Percentiles rank a stretch among this genome's conserved stretches.
Evolutionary conservation across 495 filamentous ascomycete genomes (phyloP).

Genomic region (Tuber calosporum): DNA sequence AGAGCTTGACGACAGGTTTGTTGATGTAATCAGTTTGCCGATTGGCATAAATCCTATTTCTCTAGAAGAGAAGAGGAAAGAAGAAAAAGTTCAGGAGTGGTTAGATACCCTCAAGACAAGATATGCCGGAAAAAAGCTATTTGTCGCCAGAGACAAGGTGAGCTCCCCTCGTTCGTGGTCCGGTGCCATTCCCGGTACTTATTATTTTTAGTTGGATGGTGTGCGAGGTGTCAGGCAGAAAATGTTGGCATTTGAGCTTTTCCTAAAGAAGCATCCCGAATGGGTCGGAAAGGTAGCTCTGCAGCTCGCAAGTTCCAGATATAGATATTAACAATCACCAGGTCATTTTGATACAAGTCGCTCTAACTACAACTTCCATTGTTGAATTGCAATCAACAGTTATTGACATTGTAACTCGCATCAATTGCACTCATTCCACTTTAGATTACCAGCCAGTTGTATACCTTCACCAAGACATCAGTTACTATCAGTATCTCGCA

Average conservation of each 20-base stretch:
- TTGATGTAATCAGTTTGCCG: constrained; percentile 67
- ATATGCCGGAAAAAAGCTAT: constrained; percentile 76
- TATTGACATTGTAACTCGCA: constrained; percentile 83
- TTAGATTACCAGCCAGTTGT: constrained; percentile 83
- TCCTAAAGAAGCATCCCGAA: constrained; percentile 84
- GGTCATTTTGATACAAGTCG: constrained; percentile 86
- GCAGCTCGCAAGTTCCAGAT: not conserved
- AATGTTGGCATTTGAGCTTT: constrained; percentile 83
- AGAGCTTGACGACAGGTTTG: constrained; percentile 85
- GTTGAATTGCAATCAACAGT: constrained; percentile 77
- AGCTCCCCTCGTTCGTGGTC: not conserved
- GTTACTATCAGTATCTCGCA: constrained; percentile 81
- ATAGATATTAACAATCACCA: constrained; percentile 31
- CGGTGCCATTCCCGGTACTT: constrained; percentile 8
- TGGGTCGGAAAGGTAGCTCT: constrained; percentile 65
- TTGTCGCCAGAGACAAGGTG: constrained; percentile 79
- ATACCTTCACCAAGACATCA: constrained; percentile 91
- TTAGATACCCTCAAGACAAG: constrained; percentile 67
- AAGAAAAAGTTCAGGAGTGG: constrained; percentile 67
- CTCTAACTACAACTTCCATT: constrained; percentile 78
- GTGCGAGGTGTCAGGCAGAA: constrained; percentile 88
- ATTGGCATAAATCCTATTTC: constrained; percentile 80
- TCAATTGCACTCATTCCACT: constrained; percentile 80
- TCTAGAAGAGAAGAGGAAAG: constrained; percentile 62
- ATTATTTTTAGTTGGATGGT: constrained; percentile 56